Evolutionary conservation across 179 eudicot genomes (phyloP).

Genomic region (Beta lomatogona): DNA sequence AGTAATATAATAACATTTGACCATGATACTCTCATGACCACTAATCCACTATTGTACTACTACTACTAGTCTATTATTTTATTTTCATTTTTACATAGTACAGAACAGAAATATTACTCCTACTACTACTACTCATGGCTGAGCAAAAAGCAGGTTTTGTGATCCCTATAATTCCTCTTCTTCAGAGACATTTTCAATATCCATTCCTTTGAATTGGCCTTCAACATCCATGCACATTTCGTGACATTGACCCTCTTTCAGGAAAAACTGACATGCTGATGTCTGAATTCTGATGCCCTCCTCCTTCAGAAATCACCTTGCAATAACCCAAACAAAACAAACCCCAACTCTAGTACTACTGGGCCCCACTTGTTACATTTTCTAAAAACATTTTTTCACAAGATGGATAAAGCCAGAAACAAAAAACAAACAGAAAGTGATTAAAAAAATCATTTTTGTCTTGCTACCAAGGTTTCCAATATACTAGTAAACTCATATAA

Average conservation of each 20-base stretch:
- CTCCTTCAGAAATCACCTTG: neutral
- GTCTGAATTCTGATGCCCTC: neutral
- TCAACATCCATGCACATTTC: slow-evolving; percentile 29
- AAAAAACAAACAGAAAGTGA: neutral
- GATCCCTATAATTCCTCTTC: slow-evolving; percentile 9
- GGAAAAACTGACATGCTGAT: slow-evolving; percentile 22
- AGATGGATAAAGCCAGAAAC: neutral
- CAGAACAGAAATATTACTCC: no score
- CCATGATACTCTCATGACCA: slow-evolving; percentile 11
- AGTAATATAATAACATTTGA: neutral
- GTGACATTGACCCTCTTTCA: slow-evolving; percentile 31
- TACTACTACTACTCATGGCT: neutral
- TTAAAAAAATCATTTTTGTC: neutral
- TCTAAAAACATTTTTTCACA: neutral
- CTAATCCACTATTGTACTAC: neutral
- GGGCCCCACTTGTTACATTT: slow-evolving; percentile 14
- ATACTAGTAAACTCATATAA: neutral
- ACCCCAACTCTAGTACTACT: neutral
- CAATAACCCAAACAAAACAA: neutral
- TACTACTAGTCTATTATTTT: neutral
- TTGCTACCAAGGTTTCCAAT: neutral
- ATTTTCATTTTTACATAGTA: no score
- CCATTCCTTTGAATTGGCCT: slow-evolving; percentile 20
- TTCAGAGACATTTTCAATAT: neutral
- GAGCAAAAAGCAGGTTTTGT: slow-evolving; percentile 14